phyloP scores from a whole-genome alignment of 2,329 filamentous ascomycete genomes.

The Camillea tinctor region DNA sequence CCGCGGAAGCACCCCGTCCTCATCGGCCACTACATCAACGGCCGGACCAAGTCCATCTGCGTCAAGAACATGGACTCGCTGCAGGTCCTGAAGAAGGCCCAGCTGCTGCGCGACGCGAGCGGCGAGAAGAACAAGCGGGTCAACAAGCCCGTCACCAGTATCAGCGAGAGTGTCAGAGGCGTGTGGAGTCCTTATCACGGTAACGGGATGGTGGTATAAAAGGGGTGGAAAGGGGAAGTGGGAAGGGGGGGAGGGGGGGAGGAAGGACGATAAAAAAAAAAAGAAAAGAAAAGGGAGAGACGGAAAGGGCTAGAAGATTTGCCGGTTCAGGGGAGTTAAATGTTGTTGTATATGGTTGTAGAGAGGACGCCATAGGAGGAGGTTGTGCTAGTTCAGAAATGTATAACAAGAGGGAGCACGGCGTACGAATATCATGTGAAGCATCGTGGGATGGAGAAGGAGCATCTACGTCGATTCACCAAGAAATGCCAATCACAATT shows the following conservation, averaged over 20 bases:
- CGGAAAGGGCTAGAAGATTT: too few relatives aligned
- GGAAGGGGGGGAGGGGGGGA: not conserved
- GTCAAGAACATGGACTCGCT: conserved; percentile 81
- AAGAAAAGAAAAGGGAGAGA: too few relatives aligned
- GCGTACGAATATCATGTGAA: conserved; percentile 5
- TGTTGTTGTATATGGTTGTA: conserved; percentile 11
- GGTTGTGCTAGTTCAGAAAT: conserved; percentile 4
- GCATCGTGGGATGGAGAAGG: not conserved
- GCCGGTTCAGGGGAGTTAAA: conserved; percentile 7
- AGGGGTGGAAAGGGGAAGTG: not conserved
- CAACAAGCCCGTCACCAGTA: conserved; percentile 63
- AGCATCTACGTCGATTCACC: not conserved
- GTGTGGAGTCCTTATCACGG: conserved; percentile 72
- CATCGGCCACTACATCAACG: conserved; percentile 90
- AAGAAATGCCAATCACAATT: not conserved
- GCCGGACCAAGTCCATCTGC: conserved; percentile 79
- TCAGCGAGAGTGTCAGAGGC: conserved; percentile 65
- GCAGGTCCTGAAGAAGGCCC: conserved; percentile 77
- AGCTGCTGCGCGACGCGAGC: conserved; percentile 69
- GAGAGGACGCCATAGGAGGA: not conserved
- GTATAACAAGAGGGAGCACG: conserved; percentile 10
- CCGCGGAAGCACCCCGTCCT: conserved; percentile 89
- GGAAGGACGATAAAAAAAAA: conserved; percentile 1
- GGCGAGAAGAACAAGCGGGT: conserved; percentile 69
- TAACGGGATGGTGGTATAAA: conserved; percentile 52